A percentile compares a stretch with the other conserved stretches of the same genome.
phyloP scores from a whole-genome alignment of 306 rosid species.

The Prunus mira region DNA sequence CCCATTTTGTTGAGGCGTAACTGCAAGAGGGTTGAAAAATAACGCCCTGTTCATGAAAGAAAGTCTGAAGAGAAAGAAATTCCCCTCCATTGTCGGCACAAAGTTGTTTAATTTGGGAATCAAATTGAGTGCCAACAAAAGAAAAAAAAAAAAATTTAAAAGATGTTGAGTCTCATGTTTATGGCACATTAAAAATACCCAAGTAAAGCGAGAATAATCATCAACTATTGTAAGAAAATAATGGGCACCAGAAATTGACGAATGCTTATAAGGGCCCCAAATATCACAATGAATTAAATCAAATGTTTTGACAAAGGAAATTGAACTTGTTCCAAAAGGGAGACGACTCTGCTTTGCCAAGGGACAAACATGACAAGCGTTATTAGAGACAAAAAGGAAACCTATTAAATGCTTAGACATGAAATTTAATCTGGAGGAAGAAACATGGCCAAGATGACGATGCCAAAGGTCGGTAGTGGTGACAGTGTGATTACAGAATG shows the following conservation, averaged over 20 bases:
- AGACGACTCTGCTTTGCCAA: not conserved
- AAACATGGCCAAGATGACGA: not conserved
- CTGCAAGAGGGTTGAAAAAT: too few relatives aligned
- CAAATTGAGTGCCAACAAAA: not conserved
- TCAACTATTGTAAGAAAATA: constrained; percentile 6
- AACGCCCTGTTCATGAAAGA: too few relatives aligned
- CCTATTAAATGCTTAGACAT: not conserved
- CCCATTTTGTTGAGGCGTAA: too few relatives aligned
- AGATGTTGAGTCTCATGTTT: not conserved
- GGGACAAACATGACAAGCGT: constrained; percentile 1
- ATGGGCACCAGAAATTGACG: not conserved
- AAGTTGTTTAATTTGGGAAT: not conserved
- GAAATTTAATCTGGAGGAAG: not conserved
- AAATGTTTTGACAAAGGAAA: not conserved
- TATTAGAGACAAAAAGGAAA: not conserved
- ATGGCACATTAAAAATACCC: not conserved
- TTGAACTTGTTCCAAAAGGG: not conserved
- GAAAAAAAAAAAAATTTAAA: not conserved
- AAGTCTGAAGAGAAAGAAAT: too few relatives aligned
- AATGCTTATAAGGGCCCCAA: not conserved
- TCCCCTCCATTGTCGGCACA: not conserved
- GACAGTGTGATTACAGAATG: not conserved
- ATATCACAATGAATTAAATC: constrained; percentile 8
- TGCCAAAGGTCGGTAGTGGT: not conserved
- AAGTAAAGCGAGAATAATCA: not conserved